Conservation (phyloP, 73 alveolate species). For the Paramecium primaurelia region DNA sequence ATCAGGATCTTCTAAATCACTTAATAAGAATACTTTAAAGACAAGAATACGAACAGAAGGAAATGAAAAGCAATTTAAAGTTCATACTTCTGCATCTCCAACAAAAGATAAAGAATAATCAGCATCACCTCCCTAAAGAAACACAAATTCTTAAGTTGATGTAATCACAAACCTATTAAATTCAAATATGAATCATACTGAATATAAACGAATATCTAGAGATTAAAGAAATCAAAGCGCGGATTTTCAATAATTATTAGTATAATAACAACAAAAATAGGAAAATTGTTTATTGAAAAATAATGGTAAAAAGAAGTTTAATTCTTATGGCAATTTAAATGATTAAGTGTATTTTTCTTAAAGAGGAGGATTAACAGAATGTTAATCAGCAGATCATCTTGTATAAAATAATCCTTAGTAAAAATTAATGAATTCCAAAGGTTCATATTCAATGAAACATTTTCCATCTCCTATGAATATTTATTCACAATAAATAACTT, state of each 20-base stretch:
- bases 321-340: slow-evolving; percentile 2
- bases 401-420: not conserved
- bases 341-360: not conserved
- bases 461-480: not conserved
- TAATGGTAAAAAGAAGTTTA: not conserved
- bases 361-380: not conserved
- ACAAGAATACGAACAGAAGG: not conserved
- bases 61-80: not conserved
- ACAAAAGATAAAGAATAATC: not conserved
- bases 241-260: not conserved
- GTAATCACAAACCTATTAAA: not conserved
- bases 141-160: not conserved
- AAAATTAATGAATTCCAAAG: not conserved
- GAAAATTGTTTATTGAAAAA: not conserved
- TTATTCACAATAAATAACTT: not conserved
- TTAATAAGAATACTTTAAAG: not conserved
- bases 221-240: slow-evolving; percentile 21
- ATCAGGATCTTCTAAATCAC: not conserved
- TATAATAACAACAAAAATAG: not conserved
- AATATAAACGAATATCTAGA: not conserved
- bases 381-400: not conserved
- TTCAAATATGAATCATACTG: not conserved
- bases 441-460: not conserved
- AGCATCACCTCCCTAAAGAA: not conserved
- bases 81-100: not conserved